phyloP scores from a whole-genome alignment of 192 early-diverging fungal species.

The Gamsiella multidivaricata region DNA sequence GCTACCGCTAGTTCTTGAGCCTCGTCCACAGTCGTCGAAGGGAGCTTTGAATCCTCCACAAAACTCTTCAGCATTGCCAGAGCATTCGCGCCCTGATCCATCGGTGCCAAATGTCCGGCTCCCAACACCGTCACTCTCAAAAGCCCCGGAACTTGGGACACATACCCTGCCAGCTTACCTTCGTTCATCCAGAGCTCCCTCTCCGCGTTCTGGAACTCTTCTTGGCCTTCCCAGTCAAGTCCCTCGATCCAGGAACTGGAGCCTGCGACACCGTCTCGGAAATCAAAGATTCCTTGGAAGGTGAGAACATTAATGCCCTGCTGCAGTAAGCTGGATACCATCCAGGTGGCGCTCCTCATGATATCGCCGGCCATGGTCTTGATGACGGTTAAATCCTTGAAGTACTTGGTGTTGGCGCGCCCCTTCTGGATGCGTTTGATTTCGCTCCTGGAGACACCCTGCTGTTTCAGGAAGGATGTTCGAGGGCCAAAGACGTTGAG shows the following conservation, averaged over 20 bases:
- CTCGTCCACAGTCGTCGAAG: not conserved
- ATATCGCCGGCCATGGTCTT: constrained; percentile 62
- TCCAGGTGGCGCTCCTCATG: constrained; percentile 68
- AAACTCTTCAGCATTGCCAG: constrained; percentile 59
- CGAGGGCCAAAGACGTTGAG: constrained; percentile 69
- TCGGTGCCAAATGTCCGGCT: constrained; percentile 82
- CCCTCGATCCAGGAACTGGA: constrained; percentile 76
- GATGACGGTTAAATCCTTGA: constrained; percentile 27
- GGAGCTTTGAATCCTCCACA: constrained; percentile 35
- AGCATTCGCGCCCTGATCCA: constrained; percentile 64
- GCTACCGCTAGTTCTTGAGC: not conserved
- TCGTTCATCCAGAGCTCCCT: constrained; percentile 58
- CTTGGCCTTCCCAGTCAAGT: constrained; percentile 58
- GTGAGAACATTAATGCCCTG: constrained; percentile 65
- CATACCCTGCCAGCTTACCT: constrained; percentile 66
- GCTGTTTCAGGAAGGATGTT: constrained; percentile 45
- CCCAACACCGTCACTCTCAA: constrained; percentile 67
- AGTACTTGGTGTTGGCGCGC: constrained; percentile 14
- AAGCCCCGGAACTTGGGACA: constrained; percentile 63
- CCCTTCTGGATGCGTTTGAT: constrained; percentile 33
- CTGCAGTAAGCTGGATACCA: constrained; percentile 68
- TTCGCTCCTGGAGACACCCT: constrained; percentile 9
- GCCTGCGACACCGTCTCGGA: constrained; percentile 78
- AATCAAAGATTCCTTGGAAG: constrained; percentile 87
- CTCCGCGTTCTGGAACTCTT: constrained; percentile 63